Percentiles rank a stretch among this genome's conserved stretches.
Conservation (phyloP, 805 yeast genomes). For the Yamadazyma endophytica region DNA sequence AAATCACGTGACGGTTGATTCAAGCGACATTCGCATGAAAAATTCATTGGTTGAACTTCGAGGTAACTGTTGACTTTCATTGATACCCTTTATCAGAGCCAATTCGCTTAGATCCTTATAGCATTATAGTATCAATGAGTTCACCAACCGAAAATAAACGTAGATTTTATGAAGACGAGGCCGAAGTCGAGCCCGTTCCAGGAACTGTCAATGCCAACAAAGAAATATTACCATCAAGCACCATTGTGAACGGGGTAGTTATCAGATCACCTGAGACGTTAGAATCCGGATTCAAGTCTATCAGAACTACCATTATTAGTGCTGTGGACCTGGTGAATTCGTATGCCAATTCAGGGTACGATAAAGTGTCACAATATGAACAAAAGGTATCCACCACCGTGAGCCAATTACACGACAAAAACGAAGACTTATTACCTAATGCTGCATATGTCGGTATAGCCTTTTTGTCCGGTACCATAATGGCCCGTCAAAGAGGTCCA, state of each 20-base stretch:
- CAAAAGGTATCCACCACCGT: constrained; percentile 59
- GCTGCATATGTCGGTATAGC: constrained; percentile 66
- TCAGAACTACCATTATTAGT: constrained; percentile 34
- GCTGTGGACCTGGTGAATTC: no score
- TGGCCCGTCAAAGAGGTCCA: constrained; percentile 64
- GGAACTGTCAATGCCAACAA: constrained; percentile 35
- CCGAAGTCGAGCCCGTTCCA: constrained; percentile 42
- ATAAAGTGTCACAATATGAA: constrained; percentile 55
- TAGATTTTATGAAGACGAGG: constrained; percentile 49
- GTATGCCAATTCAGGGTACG: constrained; percentile 45
- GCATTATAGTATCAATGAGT: no score
- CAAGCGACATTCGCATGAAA: no score
- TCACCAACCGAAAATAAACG: constrained; percentile 23
- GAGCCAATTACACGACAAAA: constrained; percentile 56
- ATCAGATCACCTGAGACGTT: constrained; percentile 49
- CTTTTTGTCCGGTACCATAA: constrained; percentile 65
- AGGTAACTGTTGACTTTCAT: no score
- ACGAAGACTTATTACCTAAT: constrained; percentile 72
- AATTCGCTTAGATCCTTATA: no score
- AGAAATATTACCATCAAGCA: constrained; percentile 43
- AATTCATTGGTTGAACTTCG: no score
- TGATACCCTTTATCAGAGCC: no score
- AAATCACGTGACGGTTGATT: no score
- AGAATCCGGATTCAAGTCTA: constrained; percentile 43
- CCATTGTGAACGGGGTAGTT: constrained; percentile 51